Base-by-base conservation (phyloP, 352 stramenopile genomes). In the Pythium grandisporangium region DNA sequence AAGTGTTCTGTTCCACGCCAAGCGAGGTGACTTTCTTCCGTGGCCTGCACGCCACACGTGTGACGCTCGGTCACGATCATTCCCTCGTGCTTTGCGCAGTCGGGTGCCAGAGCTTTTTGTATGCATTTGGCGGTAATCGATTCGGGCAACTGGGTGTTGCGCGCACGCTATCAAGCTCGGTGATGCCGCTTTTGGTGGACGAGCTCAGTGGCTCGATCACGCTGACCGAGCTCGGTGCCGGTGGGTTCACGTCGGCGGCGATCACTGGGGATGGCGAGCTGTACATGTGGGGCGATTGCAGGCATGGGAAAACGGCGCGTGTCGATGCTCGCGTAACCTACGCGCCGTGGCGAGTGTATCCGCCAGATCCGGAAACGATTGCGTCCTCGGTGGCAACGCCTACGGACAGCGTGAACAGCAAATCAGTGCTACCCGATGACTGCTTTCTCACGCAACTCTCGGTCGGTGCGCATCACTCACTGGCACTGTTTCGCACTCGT, bases 71-170 rank as follows among this genome's bases (percentile, higher is more conserved):
- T 29, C 52, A 56, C 2, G 72, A 87, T 42, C 78, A 88, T 44
- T 84, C 74, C 16, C 48, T 88, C 1, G 70, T 88, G 23, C 24
- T 84, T 10, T 88, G 74, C 23, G 6, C 49, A 4, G 53, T 63
- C 10, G 64, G 66, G 0, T 48, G 59, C 1, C 46, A 45, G 10
- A 73, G 63, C 3, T 81, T 69, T 21, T 45, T 88, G 24, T 91
- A 91, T 37, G 63, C 68, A 7, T 88, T 86, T 53, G 78, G 78
- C 12, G 65, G 71, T 5, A 91, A 91, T 38, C 30, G 37, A 0
- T 67, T 74, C 24, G 74, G 78, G 0, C 78, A 91, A 36, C 45
- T 91, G 16, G 78, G 78, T 4, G 51, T 83, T 37, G 72, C 61
- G 0, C 57, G 51, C 10, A 45, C 32, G 3, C 49, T 51, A 3